Evolutionary conservation across 2,329 filamentous ascomycete genomes (phyloP).

Genomic region (Aspergillus amoenus): DNA sequence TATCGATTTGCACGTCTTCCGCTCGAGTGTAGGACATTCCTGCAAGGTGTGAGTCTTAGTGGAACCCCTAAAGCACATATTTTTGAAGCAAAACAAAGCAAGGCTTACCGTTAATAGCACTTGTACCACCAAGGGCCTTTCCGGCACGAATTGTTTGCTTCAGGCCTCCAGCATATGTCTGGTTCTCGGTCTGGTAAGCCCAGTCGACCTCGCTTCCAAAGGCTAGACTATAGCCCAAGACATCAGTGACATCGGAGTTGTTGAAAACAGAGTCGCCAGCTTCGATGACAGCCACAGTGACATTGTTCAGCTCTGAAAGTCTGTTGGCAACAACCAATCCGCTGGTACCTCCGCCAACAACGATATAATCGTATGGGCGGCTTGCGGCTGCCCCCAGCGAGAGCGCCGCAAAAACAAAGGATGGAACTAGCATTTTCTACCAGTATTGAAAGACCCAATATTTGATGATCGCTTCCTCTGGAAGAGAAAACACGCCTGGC

Average conservation of each 20-base stretch:
- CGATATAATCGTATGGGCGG: conserved; percentile 31
- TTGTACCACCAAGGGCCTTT: conserved; percentile 46
- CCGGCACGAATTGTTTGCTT: conserved; percentile 40
- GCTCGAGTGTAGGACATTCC: conserved; percentile 42
- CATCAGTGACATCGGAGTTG: conserved; percentile 29
- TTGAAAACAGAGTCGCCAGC: conserved; percentile 31
- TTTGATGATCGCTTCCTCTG: background rate
- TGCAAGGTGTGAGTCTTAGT: conserved; percentile 10
- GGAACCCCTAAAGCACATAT: too few species aligned
- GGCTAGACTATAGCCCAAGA: conserved; percentile 25
- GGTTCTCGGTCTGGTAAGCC: conserved; percentile 41
- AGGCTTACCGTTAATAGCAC: conserved; percentile 42
- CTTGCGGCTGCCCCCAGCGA: conserved; percentile 9
- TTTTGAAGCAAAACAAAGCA: background rate
- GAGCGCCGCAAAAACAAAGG: conserved; percentile 14
- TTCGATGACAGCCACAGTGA: conserved; percentile 33
- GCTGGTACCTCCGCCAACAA: conserved; percentile 38
- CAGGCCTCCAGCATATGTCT: conserved; percentile 39
- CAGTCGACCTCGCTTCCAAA: conserved; percentile 44
- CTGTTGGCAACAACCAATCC: conserved; percentile 38
- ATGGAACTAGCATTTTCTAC: background rate
- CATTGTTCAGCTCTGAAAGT: conserved; percentile 30
- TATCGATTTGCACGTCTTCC: conserved; percentile 38
- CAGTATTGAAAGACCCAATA: background rate
- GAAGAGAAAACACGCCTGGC: background rate